Evolutionary conservation across 768 basidiomycete species (phyloP), one percentile per base, ranked within the genome.

Genomic region (Russula emetica): DNA sequence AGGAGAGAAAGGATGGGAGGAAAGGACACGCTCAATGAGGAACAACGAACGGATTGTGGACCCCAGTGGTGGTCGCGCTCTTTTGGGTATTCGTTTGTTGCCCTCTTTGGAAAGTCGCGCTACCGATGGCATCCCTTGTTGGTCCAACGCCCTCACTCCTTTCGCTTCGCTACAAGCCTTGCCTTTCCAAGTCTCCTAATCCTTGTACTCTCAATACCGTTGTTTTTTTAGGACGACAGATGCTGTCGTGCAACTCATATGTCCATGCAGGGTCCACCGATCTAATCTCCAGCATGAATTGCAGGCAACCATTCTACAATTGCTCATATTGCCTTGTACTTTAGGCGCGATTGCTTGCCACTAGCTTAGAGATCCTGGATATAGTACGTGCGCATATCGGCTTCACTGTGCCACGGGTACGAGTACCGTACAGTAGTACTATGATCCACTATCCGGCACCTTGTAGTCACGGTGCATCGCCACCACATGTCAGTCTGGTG

Each of bases 81-180:
- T 66, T 62, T 66, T 66, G 67, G 67, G 51, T 32, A 55, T 59
- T 62, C 61, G 67, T 66, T 68, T 68, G 67, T 68, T 56, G 60
- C 65, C 58, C 56, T 30, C 36, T 66, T 59, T 42, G 64, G 67
- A 1, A 63, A 58, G 22, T 47, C 51, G 16, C 52, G 10, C 57
- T 54, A 47, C 59, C 55, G 45, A 42, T 56, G 36, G 55, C 26
- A 53, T 42, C 50, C 45, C 45, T 57, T 55, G 57, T 56, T 32
- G 34, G 16, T 28, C 51, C 20, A 28, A 13, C 24, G 2, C 3
- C n/a, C 26, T 62, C n/a, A n/a, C n/a, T n/a, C n/a, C n/a, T n/a
- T n/a, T n/a, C 55, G 54, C 47, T 34, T 57, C 47, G 3, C 9
- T 36, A 62, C 55, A 64, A 64, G 55, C 63, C 53, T 61, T 65